A percentile compares a stretch with the other conserved stretches of the same genome.
Evolutionary conservation across 768 basidiomycete species (phyloP).

Genomic region (Mycena indigotica): DNA sequence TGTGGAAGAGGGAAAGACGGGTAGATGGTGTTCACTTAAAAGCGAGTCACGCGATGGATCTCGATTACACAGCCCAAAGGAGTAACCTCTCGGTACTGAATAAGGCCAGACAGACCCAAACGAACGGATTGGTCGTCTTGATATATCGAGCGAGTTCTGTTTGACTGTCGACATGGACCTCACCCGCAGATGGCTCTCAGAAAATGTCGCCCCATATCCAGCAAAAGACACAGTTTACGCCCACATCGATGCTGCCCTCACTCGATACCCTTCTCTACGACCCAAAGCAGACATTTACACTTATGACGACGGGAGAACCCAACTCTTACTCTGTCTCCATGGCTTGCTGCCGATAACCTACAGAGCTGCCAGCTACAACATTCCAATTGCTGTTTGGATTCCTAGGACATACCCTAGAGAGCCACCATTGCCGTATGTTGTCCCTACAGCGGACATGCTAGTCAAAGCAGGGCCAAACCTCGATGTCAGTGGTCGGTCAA

Average conservation of each 20-base stretch:
- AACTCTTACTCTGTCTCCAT: constrained; percentile 87
- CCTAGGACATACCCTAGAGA: constrained; percentile 79
- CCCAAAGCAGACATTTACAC: constrained; percentile 88
- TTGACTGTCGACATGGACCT: constrained; percentile 31
- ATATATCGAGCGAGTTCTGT: background rate
- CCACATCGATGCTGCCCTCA: constrained; percentile 65
- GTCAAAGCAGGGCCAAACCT: constrained; percentile 74
- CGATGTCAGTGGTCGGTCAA: constrained; percentile 79
- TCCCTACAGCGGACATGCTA: constrained; percentile 89
- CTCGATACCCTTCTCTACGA: constrained; percentile 55
- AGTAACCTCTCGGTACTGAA: background rate
- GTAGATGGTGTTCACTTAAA: too few relatives aligned
- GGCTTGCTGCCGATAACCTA: constrained; percentile 89
- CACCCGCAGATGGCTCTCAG: constrained; percentile 66
- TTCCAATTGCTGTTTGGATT: constrained; percentile 89
- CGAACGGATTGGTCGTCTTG: constrained; percentile 28
- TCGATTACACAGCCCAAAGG: background rate
- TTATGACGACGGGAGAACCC: constrained; percentile 92
- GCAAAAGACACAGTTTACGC: constrained; percentile 57
- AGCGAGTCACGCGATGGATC: too few relatives aligned
- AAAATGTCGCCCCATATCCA: constrained; percentile 61
- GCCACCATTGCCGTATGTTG: constrained; percentile 88
- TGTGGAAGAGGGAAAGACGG: too few relatives aligned
- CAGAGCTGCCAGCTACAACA: constrained; percentile 81
- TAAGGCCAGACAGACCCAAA: constrained; percentile 15